Evolutionary conservation across 2,329 filamentous ascomycete genomes (phyloP).

Genomic region (Neonectria punicea): DNA sequence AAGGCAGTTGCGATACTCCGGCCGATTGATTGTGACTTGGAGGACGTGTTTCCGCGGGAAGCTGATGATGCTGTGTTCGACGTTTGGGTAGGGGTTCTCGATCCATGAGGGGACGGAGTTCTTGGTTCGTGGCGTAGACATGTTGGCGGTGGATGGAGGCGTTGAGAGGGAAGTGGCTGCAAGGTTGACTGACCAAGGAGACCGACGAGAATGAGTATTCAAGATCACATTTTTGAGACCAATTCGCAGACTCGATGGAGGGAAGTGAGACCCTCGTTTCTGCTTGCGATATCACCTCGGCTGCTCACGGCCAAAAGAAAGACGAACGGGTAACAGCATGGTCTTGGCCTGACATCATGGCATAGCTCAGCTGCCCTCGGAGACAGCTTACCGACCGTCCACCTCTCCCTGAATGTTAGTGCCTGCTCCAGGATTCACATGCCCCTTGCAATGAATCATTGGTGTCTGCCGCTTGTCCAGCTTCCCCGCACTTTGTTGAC

Average conservation of each 20-base stretch:
- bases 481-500: conserved; percentile 20
- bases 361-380: background rate
- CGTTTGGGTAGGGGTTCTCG: conserved; percentile 44
- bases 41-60: conserved; percentile 55
- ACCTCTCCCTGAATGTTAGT: background rate
- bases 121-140: conserved; percentile 39
- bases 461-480: conserved; percentile 3
- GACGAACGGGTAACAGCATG: background rate
- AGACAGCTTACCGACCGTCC: background rate
- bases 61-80: conserved; percentile 47
- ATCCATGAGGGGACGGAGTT: conserved; percentile 49
- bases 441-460: conserved; percentile 18
- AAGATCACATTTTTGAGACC: conserved; percentile 11
- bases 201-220: background rate
- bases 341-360: background rate
- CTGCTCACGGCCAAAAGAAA: conserved; percentile 12
- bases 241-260: background rate
- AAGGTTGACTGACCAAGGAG: background rate
- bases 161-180: background rate
- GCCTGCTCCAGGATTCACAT: background rate
- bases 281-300: conserved; percentile 18
- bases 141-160: conserved; percentile 10
- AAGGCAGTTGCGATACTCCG: conserved; percentile 55
- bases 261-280: background rate
- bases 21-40: conserved; percentile 57